Conservation (phyloP, 2,329 filamentous ascomycete species). For the Penicillium sp. region DNA sequence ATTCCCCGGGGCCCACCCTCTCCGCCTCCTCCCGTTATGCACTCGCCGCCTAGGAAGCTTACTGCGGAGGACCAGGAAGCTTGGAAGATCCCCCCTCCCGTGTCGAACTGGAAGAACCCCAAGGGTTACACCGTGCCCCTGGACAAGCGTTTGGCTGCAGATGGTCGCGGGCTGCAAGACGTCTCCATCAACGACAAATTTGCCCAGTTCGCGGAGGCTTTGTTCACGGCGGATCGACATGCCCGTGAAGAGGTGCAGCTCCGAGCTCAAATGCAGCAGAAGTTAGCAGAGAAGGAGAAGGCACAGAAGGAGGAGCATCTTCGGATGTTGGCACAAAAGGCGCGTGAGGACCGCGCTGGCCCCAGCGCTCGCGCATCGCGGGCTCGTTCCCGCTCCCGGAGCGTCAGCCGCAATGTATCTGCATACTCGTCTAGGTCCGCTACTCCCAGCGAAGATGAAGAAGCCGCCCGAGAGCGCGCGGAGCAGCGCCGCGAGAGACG, state of each 20-base stretch:
- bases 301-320: constrained; percentile 89
- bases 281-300: constrained; percentile 95
- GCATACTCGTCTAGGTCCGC: constrained; percentile 44
- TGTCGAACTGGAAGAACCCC: constrained; percentile 99
- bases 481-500: constrained; percentile 72
- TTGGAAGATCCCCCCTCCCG: constrained; percentile 86
- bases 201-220: constrained; percentile 87
- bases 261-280: constrained; percentile 90
- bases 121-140: constrained; percentile 96
- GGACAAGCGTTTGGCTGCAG: constrained; percentile 91
- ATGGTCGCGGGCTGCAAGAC: constrained; percentile 87
- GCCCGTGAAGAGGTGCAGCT: constrained; percentile 94
- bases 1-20: constrained; percentile 89
- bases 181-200: constrained; percentile 98
- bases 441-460: constrained; percentile 60
- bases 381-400: constrained; percentile 48
- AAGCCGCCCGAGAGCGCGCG: constrained; percentile 72
- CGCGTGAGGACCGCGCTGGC: constrained; percentile 72
- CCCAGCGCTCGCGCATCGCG: constrained; percentile 48
- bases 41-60: constrained; percentile 88
- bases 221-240: constrained; percentile 92
- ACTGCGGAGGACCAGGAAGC: constrained; percentile 96
- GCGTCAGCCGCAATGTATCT: constrained; percentile 41
- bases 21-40: constrained; percentile 90
- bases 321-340: constrained; percentile 82